phyloP scores from a whole-genome alignment of 2,329 filamentous ascomycete species.

The Aureobasidium melanogenum region DNA sequence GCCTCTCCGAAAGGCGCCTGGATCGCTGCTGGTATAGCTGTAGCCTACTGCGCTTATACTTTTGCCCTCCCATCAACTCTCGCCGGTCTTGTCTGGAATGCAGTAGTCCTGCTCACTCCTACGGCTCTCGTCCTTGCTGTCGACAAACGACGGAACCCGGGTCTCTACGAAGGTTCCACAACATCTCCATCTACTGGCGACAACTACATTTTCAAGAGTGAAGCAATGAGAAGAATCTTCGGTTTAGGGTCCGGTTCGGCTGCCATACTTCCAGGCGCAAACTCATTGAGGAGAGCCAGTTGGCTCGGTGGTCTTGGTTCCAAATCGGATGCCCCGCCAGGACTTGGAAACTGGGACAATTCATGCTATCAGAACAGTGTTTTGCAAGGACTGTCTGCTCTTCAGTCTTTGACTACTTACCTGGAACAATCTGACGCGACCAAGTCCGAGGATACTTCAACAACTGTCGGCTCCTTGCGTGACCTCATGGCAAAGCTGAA shows the following conservation, averaged over 20 bases:
- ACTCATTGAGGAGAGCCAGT: slow-evolving; percentile 8
- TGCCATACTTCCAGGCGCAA: not conserved
- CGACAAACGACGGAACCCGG: slow-evolving; percentile 27
- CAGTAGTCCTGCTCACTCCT: slow-evolving; percentile 49
- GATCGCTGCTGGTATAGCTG: slow-evolving; percentile 17
- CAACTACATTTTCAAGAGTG: slow-evolving; percentile 29
- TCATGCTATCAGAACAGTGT: slow-evolving; percentile 98
- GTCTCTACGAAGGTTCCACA: not conserved
- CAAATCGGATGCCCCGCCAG: slow-evolving; percentile 37
- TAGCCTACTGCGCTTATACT: slow-evolving; percentile 25
- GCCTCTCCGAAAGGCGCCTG: slow-evolving; percentile 8
- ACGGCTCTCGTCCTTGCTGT: slow-evolving; percentile 48
- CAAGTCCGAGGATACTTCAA: slow-evolving; percentile 25
- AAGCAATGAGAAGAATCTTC: slow-evolving; percentile 28
- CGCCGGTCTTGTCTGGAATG: slow-evolving; percentile 51
- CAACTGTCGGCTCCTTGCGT: slow-evolving; percentile 48
- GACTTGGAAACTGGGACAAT: slow-evolving; percentile 86
- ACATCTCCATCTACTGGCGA: slow-evolving; percentile 10
- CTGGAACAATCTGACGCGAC: slow-evolving; percentile 17
- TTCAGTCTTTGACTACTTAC: slow-evolving; percentile 50
- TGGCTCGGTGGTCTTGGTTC: slow-evolving; percentile 4
- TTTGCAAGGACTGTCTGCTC: slow-evolving; percentile 60
- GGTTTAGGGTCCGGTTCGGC: slow-evolving; percentile 30
- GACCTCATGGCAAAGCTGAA: slow-evolving; percentile 63
- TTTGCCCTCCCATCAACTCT: slow-evolving; percentile 27